A percentile compares a stretch with the other conserved stretches of the same genome.
Conservation (phyloP, 1,284 basidiomycete genomes). For the Heterobasidion irregulare region DNA sequence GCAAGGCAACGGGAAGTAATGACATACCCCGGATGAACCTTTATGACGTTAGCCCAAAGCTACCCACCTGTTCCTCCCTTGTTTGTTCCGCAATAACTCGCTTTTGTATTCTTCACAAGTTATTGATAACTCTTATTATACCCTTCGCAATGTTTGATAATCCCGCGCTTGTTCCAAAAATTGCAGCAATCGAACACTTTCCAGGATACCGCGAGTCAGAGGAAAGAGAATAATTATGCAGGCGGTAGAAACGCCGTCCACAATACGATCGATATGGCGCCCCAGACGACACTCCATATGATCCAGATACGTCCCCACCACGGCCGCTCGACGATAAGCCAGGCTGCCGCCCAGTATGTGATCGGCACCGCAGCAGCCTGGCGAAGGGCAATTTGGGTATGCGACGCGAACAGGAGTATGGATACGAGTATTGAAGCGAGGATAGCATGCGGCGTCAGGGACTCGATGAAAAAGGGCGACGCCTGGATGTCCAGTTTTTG, state of each 20-base stretch:
- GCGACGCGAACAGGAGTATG: conserved; percentile 72
- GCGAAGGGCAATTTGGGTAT: conserved; percentile 88
- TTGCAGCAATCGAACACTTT: neutral
- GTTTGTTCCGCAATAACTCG: no score
- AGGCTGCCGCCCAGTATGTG: conserved; percentile 79
- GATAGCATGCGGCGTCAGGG: conserved; percentile 55
- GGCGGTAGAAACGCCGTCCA: conserved; percentile 90
- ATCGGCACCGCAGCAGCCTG: conserved; percentile 74
- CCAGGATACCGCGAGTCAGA: no score
- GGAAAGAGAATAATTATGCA: conserved; percentile 46
- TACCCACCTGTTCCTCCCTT: no score
- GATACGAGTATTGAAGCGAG: conserved; percentile 55
- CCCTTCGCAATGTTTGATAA: no score
- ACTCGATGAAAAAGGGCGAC: conserved; percentile 25
- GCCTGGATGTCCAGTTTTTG: neutral
- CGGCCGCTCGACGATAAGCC: conserved; percentile 43
- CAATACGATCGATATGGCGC: conserved; percentile 59
- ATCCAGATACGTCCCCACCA: conserved; percentile 50
- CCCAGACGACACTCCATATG: conserved; percentile 74
- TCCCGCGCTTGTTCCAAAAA: neutral
- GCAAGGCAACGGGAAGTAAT: no score
- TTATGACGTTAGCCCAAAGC: no score
- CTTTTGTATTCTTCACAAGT: no score
- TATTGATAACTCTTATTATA: no score
- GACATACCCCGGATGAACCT: no score